Evolutionary conservation across 768 basidiomycete genomes (phyloP).

Genomic region (Porpolomopsis calyptriformis): DNA sequence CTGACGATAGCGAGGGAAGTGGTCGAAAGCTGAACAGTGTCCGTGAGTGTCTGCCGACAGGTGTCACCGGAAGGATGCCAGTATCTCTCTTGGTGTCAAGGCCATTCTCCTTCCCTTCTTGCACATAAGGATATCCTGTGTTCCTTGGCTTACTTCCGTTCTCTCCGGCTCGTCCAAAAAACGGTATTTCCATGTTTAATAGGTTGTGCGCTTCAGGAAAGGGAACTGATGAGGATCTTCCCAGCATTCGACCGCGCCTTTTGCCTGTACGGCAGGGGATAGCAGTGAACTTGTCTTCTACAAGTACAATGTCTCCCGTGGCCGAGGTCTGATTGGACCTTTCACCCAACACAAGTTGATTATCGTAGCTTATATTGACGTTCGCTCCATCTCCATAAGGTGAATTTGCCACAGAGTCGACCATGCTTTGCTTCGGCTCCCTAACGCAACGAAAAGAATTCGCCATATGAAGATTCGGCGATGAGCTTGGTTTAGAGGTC

Average conservation of each 20-base stretch:
- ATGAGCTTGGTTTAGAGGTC: too few species aligned
- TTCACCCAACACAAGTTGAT: constrained; percentile 19
- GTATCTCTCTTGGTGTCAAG: background rate
- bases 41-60: constrained; percentile 24
- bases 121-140: background rate
- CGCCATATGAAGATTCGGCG: too few species aligned
- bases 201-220: constrained; percentile 4
- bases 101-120: constrained; percentile 9
- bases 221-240: constrained; percentile 16
- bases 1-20: constrained; percentile 63
- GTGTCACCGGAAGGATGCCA: constrained; percentile 32
- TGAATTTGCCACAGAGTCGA: too few species aligned
- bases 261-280: constrained; percentile 21
- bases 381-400: too few species aligned
- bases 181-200: background rate
- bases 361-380: too few species aligned
- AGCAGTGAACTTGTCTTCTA: constrained; percentile 22
- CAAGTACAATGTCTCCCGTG: constrained; percentile 12
- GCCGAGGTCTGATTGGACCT: constrained; percentile 12
- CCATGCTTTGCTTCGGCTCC: too few species aligned
- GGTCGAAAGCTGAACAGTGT: constrained; percentile 16
- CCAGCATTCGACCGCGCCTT: constrained; percentile 19
- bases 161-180: background rate
- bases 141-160: background rate
- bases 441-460: too few species aligned